Base-by-base conservation (phyloP, 805 yeast species). In the baker's yeast (Saccharomyces cerevisiae) region DNA sequence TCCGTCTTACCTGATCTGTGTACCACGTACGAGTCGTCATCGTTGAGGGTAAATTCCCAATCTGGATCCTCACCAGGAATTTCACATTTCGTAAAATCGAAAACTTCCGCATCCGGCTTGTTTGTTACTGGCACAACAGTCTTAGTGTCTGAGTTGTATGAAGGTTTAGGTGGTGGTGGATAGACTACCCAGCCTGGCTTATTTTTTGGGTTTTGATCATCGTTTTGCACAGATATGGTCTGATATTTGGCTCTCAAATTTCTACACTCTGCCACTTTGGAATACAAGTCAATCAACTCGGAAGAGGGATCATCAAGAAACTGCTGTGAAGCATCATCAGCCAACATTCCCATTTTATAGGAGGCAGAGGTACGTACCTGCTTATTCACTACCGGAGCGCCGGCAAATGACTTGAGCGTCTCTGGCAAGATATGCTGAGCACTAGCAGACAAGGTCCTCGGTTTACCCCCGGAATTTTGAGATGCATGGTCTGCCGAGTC, bases 161-260 rank as follows among this genome's bases (percentile, higher is more conserved):
- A 83, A 2, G 99, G 97, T 59, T 83, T 83, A 13, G 99, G 99
- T 0, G 98, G 97, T 10, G 84, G 82, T 0, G 99, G 99, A 67
- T 91, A 92, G 50, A 94, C 83, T 14, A 67, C 67, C 98, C 98
- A 94, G 43, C 69, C 72, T 9, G 75, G 75, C 27, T 62, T 65
- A 70, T 95, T 92, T 67, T 92, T 90, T 1, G 99, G 99, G 70
- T 94, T 94, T 61, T 83, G 86, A 41, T 72, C 67, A 48, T 85
- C 86, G 53, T 81, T 74, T 72, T 94, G 99, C 52, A 81, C 60
- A 0, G 97, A 89, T 10, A 80, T 60, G 2, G 70, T 63, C 70
- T 87, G 85, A 68, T 92, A 94, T 65, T 84, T 86, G 60, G 80
- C 83, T 68, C 99, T 83, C 57, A 88, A 65, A 11, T 79, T 82